Percentiles rank a stretch among this genome's conserved stretches.
phyloP scores from a whole-genome alignment of 805 yeast genomes.

The Scheffersomyces lignosus region DNA sequence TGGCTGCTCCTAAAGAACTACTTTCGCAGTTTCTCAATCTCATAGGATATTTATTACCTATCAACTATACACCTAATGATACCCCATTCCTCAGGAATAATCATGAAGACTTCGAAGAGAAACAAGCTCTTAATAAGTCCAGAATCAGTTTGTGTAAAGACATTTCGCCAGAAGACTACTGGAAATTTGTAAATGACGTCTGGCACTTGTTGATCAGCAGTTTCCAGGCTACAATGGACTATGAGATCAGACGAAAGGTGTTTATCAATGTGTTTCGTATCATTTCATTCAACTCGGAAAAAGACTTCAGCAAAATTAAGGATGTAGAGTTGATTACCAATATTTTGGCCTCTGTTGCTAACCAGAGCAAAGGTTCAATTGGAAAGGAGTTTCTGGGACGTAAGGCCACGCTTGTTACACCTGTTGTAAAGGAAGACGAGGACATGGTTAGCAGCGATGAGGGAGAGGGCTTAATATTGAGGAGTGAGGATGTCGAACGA shows the following conservation, averaged over 20 bases:
- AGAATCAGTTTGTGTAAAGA: slow-evolving; percentile 31
- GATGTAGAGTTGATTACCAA: slow-evolving; percentile 40
- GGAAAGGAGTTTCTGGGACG: slow-evolving; percentile 6
- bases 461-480: slow-evolving; percentile 11
- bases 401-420: neutral
- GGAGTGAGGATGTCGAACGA: slow-evolving; percentile 7
- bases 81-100: slow-evolving; percentile 28
- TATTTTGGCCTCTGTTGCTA: slow-evolving; percentile 58
- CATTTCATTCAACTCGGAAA: slow-evolving; percentile 36
- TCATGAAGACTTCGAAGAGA: slow-evolving; percentile 22
- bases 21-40: slow-evolving; percentile 55
- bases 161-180: slow-evolving; percentile 20
- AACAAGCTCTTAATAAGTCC: slow-evolving; percentile 24
- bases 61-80: slow-evolving; percentile 25
- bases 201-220: slow-evolving; percentile 59
- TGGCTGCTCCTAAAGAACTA: slow-evolving; percentile 72
- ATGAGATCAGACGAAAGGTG: slow-evolving; percentile 57
- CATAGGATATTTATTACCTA: slow-evolving; percentile 60
- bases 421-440: neutral
- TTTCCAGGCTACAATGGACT: slow-evolving; percentile 73
- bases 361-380: slow-evolving; percentile 46
- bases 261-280: slow-evolving; percentile 56
- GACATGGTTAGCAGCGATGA: slow-evolving; percentile 2
- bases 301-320: slow-evolving; percentile 29
- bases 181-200: slow-evolving; percentile 44